Conservation (phyloP, 1,284 basidiomycete genomes). For the Marasmius sp. region DNA sequence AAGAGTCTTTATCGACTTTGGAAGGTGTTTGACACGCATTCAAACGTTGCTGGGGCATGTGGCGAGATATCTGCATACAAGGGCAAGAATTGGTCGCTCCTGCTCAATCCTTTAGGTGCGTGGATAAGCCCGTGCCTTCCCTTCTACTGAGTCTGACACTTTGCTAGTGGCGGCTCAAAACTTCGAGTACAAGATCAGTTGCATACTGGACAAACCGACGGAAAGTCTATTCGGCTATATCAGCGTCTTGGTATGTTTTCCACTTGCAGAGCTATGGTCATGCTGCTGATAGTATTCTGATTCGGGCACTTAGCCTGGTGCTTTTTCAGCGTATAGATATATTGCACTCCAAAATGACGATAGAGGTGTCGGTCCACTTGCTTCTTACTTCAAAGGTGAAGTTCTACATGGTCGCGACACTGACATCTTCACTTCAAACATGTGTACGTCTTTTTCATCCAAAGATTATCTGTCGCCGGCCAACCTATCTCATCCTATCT, state of each 20-base stretch:
- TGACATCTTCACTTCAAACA: slow-evolving; percentile 93
- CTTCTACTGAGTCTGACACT: slow-evolving; percentile 9
- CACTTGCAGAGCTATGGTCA: not conserved
- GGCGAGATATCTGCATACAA: slow-evolving; percentile 95
- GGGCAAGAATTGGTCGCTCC: slow-evolving; percentile 79
- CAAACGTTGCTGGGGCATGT: slow-evolving; percentile 91
- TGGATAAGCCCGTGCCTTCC: not conserved
- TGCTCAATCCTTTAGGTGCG: slow-evolving; percentile 84
- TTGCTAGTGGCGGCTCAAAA: slow-evolving; percentile 85
- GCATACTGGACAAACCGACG: slow-evolving; percentile 93
- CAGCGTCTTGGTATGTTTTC: slow-evolving; percentile 62
- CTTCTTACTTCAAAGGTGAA: slow-evolving; percentile 97
- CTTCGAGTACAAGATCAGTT: slow-evolving; percentile 92
- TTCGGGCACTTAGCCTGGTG: slow-evolving; percentile 68
- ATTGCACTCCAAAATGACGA: slow-evolving; percentile 90
- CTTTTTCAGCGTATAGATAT: slow-evolving; percentile 92
- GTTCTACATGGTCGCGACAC: slow-evolving; percentile 88
- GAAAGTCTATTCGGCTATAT: slow-evolving; percentile 95
- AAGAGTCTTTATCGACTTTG: slow-evolving; percentile 91
- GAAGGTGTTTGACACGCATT: slow-evolving; percentile 94
- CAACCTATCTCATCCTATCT: not conserved
- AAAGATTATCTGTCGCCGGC: not conserved
- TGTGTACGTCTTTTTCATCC: slow-evolving; percentile 57
- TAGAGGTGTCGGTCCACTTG: slow-evolving; percentile 83
- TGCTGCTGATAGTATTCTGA: not conserved